Conservation (phyloP, 176 grass and related monocot species). For the barley (Hordeum vulgare) region MorexV3_pseudomolecules_assembly NC_058521.1:113542932-113543431, state of each 20-base stretch:
- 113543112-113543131: conserved; percentile 56
- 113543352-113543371: conserved; percentile 15
- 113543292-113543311: conserved; percentile 73
- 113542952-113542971: conserved; percentile 64
- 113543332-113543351: conserved; percentile 26
- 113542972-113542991: conserved; percentile 63
- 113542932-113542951: conserved; percentile 21
- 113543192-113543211: conserved; percentile 52
- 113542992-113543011: conserved; percentile 51
- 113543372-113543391: background rate
- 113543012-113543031: conserved; percentile 68
- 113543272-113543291: conserved; percentile 63
- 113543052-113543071: conserved; percentile 47
- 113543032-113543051: conserved; percentile 71
- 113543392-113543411: background rate
- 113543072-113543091: conserved; percentile 65
- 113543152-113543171: conserved; percentile 72
- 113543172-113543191: conserved; percentile 45
- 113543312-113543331: conserved; percentile 69
- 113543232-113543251: conserved; percentile 69
- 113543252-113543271: conserved; percentile 42
- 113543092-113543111: conserved; percentile 57
- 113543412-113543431: conserved; percentile 27
- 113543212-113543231: conserved; percentile 50
- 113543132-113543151: conserved; percentile 57